These are phyloP conservation scores for Pyrenophora teres DNA, from an alignment of 2,329 filamentous ascomycete genomes.

Conservation along the genomic window DNA sequence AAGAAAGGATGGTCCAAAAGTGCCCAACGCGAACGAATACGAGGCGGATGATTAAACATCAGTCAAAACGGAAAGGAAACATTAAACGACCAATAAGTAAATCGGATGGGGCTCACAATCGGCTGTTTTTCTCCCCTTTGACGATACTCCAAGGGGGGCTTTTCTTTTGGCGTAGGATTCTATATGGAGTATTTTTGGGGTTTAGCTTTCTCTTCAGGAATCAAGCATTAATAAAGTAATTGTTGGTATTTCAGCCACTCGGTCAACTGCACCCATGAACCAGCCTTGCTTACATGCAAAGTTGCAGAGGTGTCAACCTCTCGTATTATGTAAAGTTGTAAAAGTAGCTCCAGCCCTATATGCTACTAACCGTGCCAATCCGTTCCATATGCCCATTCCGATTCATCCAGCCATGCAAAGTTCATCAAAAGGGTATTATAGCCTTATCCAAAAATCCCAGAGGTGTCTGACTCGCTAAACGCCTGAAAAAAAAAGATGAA, in stretches of 20 bases:
- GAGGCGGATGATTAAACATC: slow-evolving; percentile 45
- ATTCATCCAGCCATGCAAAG: slow-evolving; percentile 10
- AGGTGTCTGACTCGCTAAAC: slow-evolving; percentile 6
- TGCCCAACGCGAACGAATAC: slow-evolving; percentile 52
- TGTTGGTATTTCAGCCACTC: background rate
- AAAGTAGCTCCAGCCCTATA: background rate
- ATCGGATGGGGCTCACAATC: too few relatives aligned
- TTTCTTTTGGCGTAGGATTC: too few relatives aligned
- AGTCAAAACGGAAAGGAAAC: too few relatives aligned
- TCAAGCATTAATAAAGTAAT: too few relatives aligned
- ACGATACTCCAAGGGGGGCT: background rate
- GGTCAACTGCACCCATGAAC: background rate
- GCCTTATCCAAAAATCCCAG: slow-evolving; percentile 11
- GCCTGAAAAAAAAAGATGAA: slow-evolving; percentile 5
- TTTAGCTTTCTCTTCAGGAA: too few relatives aligned
- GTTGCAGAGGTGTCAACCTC: background rate
- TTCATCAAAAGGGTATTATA: slow-evolving; percentile 19
- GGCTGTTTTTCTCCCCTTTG: background rate
- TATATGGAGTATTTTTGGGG: too few relatives aligned
- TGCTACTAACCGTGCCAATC: slow-evolving; percentile 6
- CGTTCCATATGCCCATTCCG: background rate
- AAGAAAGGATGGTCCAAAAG: slow-evolving; percentile 74
- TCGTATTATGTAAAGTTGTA: slow-evolving; percentile 5
- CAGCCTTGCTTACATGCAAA: background rate
- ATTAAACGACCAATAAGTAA: too few relatives aligned